A percentile compares a stretch with the other conserved stretches of the same genome.
Evolutionary conservation across 2,329 filamentous ascomycete genomes (phyloP).

Genomic region (Aspergillus pseudoterreus): DNA sequence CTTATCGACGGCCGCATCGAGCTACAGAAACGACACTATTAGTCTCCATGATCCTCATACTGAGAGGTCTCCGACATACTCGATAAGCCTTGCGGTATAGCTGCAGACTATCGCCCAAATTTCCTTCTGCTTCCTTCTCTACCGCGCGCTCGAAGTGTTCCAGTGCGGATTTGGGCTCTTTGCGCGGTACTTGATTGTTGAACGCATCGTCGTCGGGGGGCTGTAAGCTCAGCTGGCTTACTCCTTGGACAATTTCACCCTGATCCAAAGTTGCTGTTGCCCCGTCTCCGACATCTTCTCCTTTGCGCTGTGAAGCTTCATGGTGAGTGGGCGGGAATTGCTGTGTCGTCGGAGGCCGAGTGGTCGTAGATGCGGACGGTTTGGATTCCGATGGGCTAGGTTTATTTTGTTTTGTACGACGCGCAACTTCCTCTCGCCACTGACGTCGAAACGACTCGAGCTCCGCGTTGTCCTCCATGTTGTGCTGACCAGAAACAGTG

Average conservation of each 20-base stretch:
- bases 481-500: constrained; percentile 6
- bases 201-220: constrained; percentile 39
- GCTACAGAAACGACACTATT: constrained; percentile 44
- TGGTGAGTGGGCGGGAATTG: constrained; percentile 37
- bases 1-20: constrained; percentile 81
- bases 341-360: constrained; percentile 20
- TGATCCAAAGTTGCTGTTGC: constrained; percentile 20
- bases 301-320: constrained; percentile 35
- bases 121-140: constrained; percentile 80
- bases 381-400: constrained; percentile 12
- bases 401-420: constrained; percentile 36
- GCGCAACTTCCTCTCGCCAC: constrained; percentile 78
- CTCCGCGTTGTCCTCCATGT: constrained; percentile 58
- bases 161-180: constrained; percentile 69
- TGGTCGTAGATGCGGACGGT: constrained; percentile 12
- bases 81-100: constrained; percentile 89
- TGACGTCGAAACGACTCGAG: constrained; percentile 80
- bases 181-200: constrained; percentile 20
- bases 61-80: constrained; percentile 47
- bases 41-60: not conserved
- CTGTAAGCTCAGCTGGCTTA: constrained; percentile 33
- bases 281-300: constrained; percentile 34
- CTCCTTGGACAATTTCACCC: constrained; percentile 32
- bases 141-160: constrained; percentile 93
- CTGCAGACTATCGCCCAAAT: constrained; percentile 79